Conservation (phyloP, 176 grass and related monocot genomes). For the Paspalum vaginatum region DNA sequence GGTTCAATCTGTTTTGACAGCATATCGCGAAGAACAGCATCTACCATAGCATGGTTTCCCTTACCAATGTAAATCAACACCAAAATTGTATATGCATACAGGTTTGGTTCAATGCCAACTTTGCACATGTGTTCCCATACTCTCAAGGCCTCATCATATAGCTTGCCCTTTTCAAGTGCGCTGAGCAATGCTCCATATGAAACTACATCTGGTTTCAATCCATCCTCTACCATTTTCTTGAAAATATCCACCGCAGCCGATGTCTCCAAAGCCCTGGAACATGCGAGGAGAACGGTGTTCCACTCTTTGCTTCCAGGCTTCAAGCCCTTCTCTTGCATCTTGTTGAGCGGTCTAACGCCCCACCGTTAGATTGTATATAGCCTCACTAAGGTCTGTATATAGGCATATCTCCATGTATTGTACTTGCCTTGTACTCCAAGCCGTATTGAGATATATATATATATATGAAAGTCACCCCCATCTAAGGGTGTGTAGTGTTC, state of each 20-base stretch:
- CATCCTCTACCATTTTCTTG: conserved; percentile 72
- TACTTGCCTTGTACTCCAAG: too few species aligned
- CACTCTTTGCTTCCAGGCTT: conserved; percentile 74
- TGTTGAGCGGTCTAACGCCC: conserved; percentile 72
- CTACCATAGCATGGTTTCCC: conserved; percentile 64
- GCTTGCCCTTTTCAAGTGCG: conserved; percentile 71
- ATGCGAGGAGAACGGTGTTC: conserved; percentile 83
- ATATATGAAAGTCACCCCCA: too few species aligned
- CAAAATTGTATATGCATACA: conserved; percentile 82
- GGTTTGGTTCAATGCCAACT: conserved; percentile 71
- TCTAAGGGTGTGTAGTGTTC: too few species aligned
- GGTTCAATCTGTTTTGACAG: conserved; percentile 52
- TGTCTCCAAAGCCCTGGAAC: conserved; percentile 79
- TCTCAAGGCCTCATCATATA: conserved; percentile 70
- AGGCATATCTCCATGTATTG: too few species aligned
- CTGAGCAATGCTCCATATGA: conserved; percentile 82
- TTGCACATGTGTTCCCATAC: conserved; percentile 92
- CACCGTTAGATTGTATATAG: too few species aligned
- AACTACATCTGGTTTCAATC: conserved; percentile 62
- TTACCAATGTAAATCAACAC: conserved; percentile 71
- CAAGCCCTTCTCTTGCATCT: conserved; percentile 89
- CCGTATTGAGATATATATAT: too few species aligned
- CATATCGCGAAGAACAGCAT: conserved; percentile 70
- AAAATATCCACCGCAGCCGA: conserved; percentile 73
- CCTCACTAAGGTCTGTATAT: too few species aligned